A percentile compares a stretch with the other conserved stretches of the same genome.
phyloP scores from a whole-genome alignment of 2,329 filamentous ascomycete species.

The Aspergillus sp. region DNA sequence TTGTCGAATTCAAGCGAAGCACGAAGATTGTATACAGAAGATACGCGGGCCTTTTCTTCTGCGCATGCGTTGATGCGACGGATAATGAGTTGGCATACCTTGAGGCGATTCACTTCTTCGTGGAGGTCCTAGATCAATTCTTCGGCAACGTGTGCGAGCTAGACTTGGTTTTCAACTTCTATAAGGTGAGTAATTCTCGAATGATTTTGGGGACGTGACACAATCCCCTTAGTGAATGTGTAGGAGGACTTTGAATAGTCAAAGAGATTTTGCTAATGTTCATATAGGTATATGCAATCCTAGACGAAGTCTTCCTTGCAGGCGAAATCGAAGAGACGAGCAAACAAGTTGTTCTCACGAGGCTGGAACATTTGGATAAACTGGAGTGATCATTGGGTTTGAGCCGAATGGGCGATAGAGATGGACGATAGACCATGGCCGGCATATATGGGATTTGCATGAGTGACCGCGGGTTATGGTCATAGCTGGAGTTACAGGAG shows the following conservation, averaged over 20 bases:
- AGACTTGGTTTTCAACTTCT: slow-evolving; percentile 77
- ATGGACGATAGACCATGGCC: not conserved
- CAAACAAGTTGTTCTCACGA: slow-evolving; percentile 93
- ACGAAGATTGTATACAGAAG: slow-evolving; percentile 97
- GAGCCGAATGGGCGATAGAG: not conserved
- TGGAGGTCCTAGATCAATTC: slow-evolving; percentile 96
- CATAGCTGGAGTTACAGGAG: slow-evolving; percentile 21
- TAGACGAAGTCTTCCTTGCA: slow-evolving; percentile 96
- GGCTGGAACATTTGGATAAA: slow-evolving; percentile 94
- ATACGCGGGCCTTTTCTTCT: slow-evolving; percentile 98
- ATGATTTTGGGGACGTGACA: not conserved
- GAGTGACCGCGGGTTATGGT: slow-evolving; percentile 18
- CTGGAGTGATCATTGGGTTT: slow-evolving; percentile 64
- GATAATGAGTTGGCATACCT: slow-evolving; percentile 97
- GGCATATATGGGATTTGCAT: slow-evolving; percentile 17
- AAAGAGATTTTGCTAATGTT: slow-evolving; percentile 9
- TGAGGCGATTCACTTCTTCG: slow-evolving; percentile 98
- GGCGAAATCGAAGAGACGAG: slow-evolving; percentile 99
- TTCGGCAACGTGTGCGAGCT: slow-evolving; percentile 99
- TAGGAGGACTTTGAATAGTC: not conserved
- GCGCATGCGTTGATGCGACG: slow-evolving; percentile 97
- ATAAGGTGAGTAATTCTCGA: slow-evolving; percentile 53
- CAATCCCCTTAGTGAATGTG: too few relatives aligned
- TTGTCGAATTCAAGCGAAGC: slow-evolving; percentile 72
- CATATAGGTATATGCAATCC: slow-evolving; percentile 83